Percentiles rank a stretch among this genome's conserved stretches.
Evolutionary conservation across 2,329 filamentous ascomycete species (phyloP).

Genomic region (Nothophoma quercina): DNA sequence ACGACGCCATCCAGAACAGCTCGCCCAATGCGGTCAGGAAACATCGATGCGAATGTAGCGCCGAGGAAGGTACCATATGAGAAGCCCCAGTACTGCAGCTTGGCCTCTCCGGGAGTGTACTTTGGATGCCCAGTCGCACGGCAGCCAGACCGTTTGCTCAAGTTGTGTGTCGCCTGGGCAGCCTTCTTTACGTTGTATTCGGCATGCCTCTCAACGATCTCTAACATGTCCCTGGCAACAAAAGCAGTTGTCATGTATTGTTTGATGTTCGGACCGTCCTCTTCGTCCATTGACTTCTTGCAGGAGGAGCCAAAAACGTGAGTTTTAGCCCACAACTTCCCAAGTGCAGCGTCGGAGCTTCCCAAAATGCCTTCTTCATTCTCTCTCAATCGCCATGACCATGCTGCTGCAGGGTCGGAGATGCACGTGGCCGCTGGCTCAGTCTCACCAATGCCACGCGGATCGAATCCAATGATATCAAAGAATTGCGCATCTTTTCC

Average conservation of each 20-base stretch:
- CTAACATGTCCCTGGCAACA: slow-evolving; percentile 59
- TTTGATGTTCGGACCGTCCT: slow-evolving; percentile 48
- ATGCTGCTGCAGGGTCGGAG: slow-evolving; percentile 35
- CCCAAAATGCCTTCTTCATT: slow-evolving; percentile 49
- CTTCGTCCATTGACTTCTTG: slow-evolving; percentile 29
- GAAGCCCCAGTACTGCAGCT: slow-evolving; percentile 56
- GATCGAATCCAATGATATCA: slow-evolving; percentile 57
- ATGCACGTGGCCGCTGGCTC: slow-evolving; percentile 48
- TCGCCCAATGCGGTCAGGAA: slow-evolving; percentile 46
- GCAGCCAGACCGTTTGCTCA: background rate
- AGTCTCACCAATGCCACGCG: slow-evolving; percentile 50
- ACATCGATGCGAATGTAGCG: slow-evolving; percentile 49
- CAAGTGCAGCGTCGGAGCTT: slow-evolving; percentile 53
- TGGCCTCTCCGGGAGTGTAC: slow-evolving; percentile 22
- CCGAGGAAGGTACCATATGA: slow-evolving; percentile 58
- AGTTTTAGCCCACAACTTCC: slow-evolving; percentile 52
- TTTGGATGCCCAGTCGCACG: slow-evolving; percentile 5
- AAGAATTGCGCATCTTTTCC: slow-evolving; percentile 45
- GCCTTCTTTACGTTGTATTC: slow-evolving; percentile 38
- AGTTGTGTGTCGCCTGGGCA: slow-evolving; percentile 1
- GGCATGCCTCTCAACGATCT: slow-evolving; percentile 55
- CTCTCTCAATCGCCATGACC: slow-evolving; percentile 49
- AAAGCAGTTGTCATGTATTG: slow-evolving; percentile 56
- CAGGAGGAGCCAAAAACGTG: slow-evolving; percentile 47
- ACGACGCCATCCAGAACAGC: slow-evolving; percentile 57